These are phyloP conservation scores for Fraxinus americana DNA, from an alignment of 257 asterid genomes.

Conservation along the genomic window DNA sequence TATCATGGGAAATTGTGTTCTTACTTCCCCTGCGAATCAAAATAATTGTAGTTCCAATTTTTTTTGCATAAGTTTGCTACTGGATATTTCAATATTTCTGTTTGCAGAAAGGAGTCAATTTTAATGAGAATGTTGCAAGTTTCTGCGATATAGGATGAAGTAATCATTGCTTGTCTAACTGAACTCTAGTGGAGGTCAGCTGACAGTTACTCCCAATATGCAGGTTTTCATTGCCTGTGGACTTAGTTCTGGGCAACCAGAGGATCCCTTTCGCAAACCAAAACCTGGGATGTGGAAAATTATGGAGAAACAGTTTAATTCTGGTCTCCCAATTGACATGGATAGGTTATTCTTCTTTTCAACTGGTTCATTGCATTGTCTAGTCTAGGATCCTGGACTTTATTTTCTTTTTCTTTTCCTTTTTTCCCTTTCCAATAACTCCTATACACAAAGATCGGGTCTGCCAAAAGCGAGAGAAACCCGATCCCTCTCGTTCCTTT, in stretches of 20 bases:
- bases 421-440: too few species aligned
- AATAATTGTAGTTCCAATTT: slow-evolving; percentile 1
- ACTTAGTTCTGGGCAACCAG: slow-evolving; percentile 45
- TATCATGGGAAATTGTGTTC: neutral
- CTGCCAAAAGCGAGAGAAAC: too few species aligned
- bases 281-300: slow-evolving; percentile 93
- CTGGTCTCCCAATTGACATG: slow-evolving; percentile 75
- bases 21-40: slow-evolving; percentile 5
- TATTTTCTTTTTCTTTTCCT: too few species aligned
- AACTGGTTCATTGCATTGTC: slow-evolving; percentile 21
- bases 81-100: neutral
- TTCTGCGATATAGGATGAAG: neutral
- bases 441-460: too few species aligned
- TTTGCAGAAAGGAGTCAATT: slow-evolving; percentile 5
- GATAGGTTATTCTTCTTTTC: slow-evolving; percentile 50
- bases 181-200: neutral
- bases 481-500: too few species aligned
- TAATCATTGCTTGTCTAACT: slow-evolving; percentile 4
- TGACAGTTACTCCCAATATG: slow-evolving; percentile 21
- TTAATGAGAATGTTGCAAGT: neutral
- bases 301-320: slow-evolving; percentile 88
- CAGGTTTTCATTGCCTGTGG: slow-evolving; percentile 99
- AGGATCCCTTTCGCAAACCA: slow-evolving; percentile 89
- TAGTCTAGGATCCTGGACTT: neutral
- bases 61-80: neutral